phyloP scores from a whole-genome alignment of 108 stramenopile species.

The Hondaea fermentalgiana region DNA sequence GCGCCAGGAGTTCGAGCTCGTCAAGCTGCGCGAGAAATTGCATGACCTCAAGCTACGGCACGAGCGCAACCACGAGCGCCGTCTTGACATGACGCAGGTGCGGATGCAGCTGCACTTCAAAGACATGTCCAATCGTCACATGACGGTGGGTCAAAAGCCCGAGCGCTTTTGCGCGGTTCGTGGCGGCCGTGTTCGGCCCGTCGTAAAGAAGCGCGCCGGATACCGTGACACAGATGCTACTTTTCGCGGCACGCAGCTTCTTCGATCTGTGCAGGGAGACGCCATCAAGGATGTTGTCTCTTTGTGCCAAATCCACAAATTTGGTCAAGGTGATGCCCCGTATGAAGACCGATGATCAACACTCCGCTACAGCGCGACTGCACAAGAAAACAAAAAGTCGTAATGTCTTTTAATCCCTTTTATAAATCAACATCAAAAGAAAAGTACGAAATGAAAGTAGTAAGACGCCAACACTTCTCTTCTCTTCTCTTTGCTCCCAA shows the following conservation, averaged over 20 bases:
- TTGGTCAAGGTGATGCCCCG: neutral
- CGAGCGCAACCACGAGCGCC: neutral
- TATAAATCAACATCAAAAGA: too few relatives aligned
- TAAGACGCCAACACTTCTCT: too few relatives aligned
- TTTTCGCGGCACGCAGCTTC: conserved; percentile 3
- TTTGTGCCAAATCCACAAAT: neutral
- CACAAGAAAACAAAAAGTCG: too few relatives aligned
- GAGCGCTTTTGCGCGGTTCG: neutral
- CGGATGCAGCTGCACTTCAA: neutral
- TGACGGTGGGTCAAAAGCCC: neutral
- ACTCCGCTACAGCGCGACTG: too few relatives aligned
- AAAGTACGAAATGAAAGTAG: too few relatives aligned
- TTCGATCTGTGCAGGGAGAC: neutral
- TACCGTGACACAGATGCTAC: neutral
- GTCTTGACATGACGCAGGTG: neutral
- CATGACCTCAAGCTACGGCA: neutral
- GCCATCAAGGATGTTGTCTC: conserved; percentile 1
- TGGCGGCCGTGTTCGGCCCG: neutral
- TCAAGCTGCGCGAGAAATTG: neutral
- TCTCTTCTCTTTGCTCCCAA: too few relatives aligned
- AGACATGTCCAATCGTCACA: neutral
- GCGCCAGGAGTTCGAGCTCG: conserved; percentile 8
- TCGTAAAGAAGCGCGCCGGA: neutral
- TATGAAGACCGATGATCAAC: too few relatives aligned
- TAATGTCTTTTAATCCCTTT: too few relatives aligned